Base-by-base conservation (phyloP, 176 grass and related monocot species). In the Aegilops tauschii region DNA sequence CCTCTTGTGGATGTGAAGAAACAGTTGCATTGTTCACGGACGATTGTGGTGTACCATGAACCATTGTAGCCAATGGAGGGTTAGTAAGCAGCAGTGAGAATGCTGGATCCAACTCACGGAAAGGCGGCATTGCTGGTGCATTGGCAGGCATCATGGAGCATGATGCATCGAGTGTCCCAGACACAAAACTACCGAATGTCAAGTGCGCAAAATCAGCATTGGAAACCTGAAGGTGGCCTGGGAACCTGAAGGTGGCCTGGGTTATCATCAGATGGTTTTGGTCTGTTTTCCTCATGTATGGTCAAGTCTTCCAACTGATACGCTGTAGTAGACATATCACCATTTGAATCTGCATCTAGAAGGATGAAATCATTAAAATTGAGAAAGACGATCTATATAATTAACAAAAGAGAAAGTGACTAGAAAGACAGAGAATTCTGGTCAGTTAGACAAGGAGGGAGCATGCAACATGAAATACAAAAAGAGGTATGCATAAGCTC, bases 181-280 rank as follows among this genome's bases (percentile, higher is more conserved):
- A 95, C 84, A 88, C 90, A 70, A 95, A 95, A 77, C 93, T 95
- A 72, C 93, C 93, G 77, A 95, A 95, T 27, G 91, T 93, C 40
- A 95, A 84, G 80, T 95, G 91, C 31, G 81, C 91, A 50, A 81
- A 89, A 59, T 91, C 93, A 12, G 86, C 88, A 85, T 93, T 91
- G 75, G 91, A 89, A 89, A 95, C 86, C 87, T 90, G 91, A 54
- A 95, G 91, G 83, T 95, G 89, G 68, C 85, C 82, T 44, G 93
- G 93, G 36, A 95, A 95, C 91, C 23, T 25, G 23, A 25, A 82
- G 93, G 23, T 25, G 23, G 23, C 23, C 93, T 9, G 93, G 89
- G 58, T 87, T 91, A 35, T 90, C 84, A 36, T 93, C 91, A 50
- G 81, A 76, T 69, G 84, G 29, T 89, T 89, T 95, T 67, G 84